Evolutionary conservation across 2,329 filamentous ascomycete species (phyloP), one percentile per base, ranked within the genome.

Genomic region (Trichoderma koningiopsis): DNA sequence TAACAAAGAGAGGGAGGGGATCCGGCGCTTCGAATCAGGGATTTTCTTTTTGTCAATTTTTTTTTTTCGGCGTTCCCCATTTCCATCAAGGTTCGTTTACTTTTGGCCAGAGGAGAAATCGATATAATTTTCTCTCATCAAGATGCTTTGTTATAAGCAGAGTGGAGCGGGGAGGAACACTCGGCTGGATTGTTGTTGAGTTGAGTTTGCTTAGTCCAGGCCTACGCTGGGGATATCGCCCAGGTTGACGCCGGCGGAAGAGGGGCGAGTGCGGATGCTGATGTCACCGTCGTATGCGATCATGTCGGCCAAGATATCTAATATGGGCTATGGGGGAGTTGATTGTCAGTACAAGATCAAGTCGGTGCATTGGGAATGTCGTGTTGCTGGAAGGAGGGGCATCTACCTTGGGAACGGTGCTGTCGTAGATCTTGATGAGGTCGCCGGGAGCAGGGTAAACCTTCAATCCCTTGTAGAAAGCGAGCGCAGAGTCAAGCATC

Each of bases 401-500:
- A 60, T 76, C 71, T 75, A 93, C 94, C 92, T 97, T 97, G 75
- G 95, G 91, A 57, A 98, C 94, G 37, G 96, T 98, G 88, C 97
- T 97, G 82, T 99, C 96, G 83, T 99, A 99, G 81, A 99, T 97
- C 77, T 88, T 88, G 80, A 99, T 97, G 76, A 99, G 86, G 78
- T 98, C 96, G 76, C 91, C 88, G 14, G 95, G 96, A 76, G 93
- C 92, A 64, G 96, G 96, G 83, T 99, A 99, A 75, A 98, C 96
- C 88, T 99, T 99, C 74, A 99, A 88, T 56, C 94, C 96, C 87
- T 94, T 96, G 88, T 98, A 99, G 84, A 99, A 99, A 81, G 92
- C 93, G 71, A 98, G 85, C 59, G 96, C 95, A 63, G 96, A 93
- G 73, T 97, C 94, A 70, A 97, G 81, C 52, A 87, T 84, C 77